Conservation (phyloP, 306 rosid species). For the Mucuna pruriens region DNA sequence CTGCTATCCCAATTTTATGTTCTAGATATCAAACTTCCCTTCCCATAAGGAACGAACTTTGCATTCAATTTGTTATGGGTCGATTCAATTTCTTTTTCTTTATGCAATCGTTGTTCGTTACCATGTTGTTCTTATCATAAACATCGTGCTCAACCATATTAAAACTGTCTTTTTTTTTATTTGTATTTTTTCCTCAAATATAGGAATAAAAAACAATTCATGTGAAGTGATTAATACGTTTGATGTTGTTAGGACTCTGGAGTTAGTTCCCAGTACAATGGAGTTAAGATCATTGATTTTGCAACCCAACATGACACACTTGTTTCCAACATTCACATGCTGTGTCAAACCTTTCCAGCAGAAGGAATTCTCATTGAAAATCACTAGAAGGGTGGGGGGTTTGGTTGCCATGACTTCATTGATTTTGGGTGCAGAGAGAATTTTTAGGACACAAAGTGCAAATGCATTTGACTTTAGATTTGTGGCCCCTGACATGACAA, state of each 20-base stretch:
- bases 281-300: conserved; percentile 44
- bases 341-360: conserved; percentile 36
- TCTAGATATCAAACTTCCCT: conserved; percentile 7
- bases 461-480: conserved; percentile 56
- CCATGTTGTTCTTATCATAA: conserved; percentile 6
- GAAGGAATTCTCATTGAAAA: conserved; percentile 33
- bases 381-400: conserved; percentile 35
- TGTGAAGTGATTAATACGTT: conserved; percentile 16
- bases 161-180: background rate
- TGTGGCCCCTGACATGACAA: conserved; percentile 41
- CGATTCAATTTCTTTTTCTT: background rate
- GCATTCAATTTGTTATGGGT: conserved; percentile 23
- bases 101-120: background rate
- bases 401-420: conserved; percentile 15
- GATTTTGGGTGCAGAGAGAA: conserved; percentile 22
- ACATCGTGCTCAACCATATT: background rate
- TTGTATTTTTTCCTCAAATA: too few species aligned
- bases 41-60: conserved; percentile 21
- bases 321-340: conserved; percentile 48
- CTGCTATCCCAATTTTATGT: background rate
- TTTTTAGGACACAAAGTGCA: conserved; percentile 37
- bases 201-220: conserved; percentile 12
- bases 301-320: conserved; percentile 40
- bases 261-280: conserved; percentile 39
- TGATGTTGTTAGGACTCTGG: conserved; percentile 36